Conservation (phyloP, 257 asterid species). For the Gentiana straminea region DNA sequence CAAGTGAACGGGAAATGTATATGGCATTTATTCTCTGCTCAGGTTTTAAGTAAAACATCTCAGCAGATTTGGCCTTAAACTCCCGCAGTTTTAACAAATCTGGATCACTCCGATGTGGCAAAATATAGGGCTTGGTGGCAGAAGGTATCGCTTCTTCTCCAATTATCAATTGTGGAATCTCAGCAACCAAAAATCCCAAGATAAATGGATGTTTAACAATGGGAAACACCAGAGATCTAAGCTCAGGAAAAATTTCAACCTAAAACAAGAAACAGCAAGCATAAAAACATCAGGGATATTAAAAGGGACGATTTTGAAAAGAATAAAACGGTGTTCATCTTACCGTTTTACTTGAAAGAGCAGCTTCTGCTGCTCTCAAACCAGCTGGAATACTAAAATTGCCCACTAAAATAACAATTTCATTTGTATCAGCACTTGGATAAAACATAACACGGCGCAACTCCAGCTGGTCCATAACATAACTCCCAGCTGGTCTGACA, state of each 20-base stretch:
- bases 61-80: slow-evolving; percentile 29
- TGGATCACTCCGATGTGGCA: slow-evolving; percentile 29
- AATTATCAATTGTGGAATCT: slow-evolving; percentile 42
- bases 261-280: slow-evolving; percentile 30
- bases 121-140: slow-evolving; percentile 30
- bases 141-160: slow-evolving; percentile 25
- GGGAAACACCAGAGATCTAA: slow-evolving; percentile 83
- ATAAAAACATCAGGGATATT: slow-evolving; percentile 14
- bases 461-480: slow-evolving; percentile 90
- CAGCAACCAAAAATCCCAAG: slow-evolving; percentile 94
- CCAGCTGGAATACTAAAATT: slow-evolving; percentile 75
- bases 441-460: slow-evolving; percentile 60
- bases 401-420: slow-evolving; percentile 69
- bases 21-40: slow-evolving; percentile 72
- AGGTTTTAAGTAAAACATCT: slow-evolving; percentile 32
- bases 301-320: background rate
- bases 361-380: slow-evolving; percentile 74
- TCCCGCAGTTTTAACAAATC: slow-evolving; percentile 33
- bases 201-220: slow-evolving; percentile 90
- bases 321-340: slow-evolving; percentile 5
- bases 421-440: slow-evolving; percentile 52
- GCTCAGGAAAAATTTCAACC: slow-evolving; percentile 77
- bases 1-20: slow-evolving; percentile 68
- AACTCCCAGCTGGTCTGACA: slow-evolving; percentile 96
- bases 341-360: slow-evolving; percentile 62